Percentiles rank a stretch among this genome's conserved stretches.
phyloP scores from a whole-genome alignment of 306 rosid genomes.

The Fagus crenata region DNA sequence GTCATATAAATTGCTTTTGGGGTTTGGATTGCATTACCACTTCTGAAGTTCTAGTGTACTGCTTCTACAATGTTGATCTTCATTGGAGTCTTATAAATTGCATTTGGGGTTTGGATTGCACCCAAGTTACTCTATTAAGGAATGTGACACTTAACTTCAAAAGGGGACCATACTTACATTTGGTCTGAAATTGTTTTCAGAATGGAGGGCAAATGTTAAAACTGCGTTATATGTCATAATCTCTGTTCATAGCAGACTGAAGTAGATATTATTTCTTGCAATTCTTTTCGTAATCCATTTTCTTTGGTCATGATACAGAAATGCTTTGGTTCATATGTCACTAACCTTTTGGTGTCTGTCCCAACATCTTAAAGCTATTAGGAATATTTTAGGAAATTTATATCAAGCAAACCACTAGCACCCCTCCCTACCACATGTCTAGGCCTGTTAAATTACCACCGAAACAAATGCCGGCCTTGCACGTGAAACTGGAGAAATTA shows the following conservation, averaged over 20 bases:
- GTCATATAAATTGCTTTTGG: background rate
- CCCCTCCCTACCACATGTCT: background rate
- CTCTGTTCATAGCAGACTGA: background rate
- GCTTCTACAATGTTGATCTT: background rate
- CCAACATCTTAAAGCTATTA: background rate
- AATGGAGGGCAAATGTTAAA: background rate
- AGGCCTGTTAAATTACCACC: constrained; percentile 2
- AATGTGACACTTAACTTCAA: background rate
- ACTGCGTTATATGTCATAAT: background rate
- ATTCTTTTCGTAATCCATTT: background rate
- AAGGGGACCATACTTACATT: background rate
- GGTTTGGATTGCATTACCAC: background rate
- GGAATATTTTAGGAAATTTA: background rate
- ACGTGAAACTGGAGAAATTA: background rate
- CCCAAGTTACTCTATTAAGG: background rate
- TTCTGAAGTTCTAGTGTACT: background rate
- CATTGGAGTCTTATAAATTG: background rate
- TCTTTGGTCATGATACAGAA: background rate
- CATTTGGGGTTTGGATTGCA: background rate
- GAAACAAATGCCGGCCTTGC: background rate
- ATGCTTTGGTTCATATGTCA: background rate
- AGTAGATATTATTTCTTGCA: constrained; percentile 1
- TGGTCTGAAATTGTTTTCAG: background rate
- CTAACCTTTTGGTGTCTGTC: background rate
- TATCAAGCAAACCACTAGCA: background rate